A percentile compares a stretch with the other conserved stretches of the same genome.
Evolutionary conservation across 257 asterid genomes (phyloP).

Genomic region (Solanum sejunctum): DNA sequence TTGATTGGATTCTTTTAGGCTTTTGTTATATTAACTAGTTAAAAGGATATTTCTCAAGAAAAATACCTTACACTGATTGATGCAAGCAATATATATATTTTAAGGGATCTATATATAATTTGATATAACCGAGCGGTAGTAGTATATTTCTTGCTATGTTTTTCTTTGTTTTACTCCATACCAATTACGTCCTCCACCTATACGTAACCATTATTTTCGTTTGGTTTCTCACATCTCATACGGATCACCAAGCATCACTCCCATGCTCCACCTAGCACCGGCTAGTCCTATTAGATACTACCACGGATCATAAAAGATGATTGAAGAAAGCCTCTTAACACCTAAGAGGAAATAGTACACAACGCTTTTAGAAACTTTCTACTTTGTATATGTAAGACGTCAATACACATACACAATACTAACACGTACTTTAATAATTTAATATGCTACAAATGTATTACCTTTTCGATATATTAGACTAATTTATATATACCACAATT

Average conservation of each 20-base stretch:
- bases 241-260: not conserved
- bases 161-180: not conserved
- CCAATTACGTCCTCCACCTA: not conserved
- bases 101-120: not conserved
- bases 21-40: not conserved
- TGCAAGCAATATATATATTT: not conserved
- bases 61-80: not conserved
- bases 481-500: not conserved
- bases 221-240: not conserved
- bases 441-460: not conserved
- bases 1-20: not conserved
- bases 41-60: not conserved
- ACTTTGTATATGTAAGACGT: not conserved
- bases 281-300: not conserved
- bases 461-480: not conserved
- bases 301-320: not conserved
- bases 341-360: not conserved
- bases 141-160: not conserved
- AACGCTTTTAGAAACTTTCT: not conserved
- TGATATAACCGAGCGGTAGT: not conserved
- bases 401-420: not conserved
- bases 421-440: not conserved
- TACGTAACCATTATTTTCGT: not conserved
- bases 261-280: not conserved
- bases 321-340: not conserved